Evolutionary conservation across 768 basidiomycete genomes (phyloP), one percentile per base, ranked within the genome.

Genomic region (Exidia glandulosa): DNA sequence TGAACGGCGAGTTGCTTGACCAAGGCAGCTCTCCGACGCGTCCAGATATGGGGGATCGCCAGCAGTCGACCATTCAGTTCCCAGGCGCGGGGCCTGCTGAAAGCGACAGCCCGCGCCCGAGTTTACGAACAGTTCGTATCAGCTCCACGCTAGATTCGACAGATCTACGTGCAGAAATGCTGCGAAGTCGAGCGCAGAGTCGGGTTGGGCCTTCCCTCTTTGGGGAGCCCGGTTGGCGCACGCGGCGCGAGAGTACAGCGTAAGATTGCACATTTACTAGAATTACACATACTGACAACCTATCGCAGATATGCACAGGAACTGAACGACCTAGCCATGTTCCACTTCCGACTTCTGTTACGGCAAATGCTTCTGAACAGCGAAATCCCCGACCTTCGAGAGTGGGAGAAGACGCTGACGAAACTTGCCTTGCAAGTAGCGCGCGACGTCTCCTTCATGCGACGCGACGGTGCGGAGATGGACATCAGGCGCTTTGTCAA

Each of bases 401-500:
- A 94, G 64, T 99, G 96, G 96, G 90, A 94, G 69, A 85, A 86
- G 59, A 85, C 84, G 0, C 76, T 99, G 10, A 77, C 92, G 55
- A 84, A 79, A 65, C 76, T 98, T 19, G 85, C 94, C 1, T 81
- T 97, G 54, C 84, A 87, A 41, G 89, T 95, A 48, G 90, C 94
- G 2, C 83, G 85, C 25, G 89, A 91, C 59, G 76, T 94, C 60
- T 88, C 90, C 0, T 90, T 93, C 69, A 87, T 87, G 2, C 85
- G 90, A 63, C 81, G 86, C 4, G 86, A 90, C 68, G 92, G 92
- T 2, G 90, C 93, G 65, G 89, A 91, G 63, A 94, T 97, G 85
- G 96, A 98, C 70, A 87, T 96, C 27, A 79, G 95, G 32, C 83
- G 87, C 37, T 96, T 95, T 66, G 93, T 98, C 54, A 97, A 97